Evolutionary conservation across 805 yeast species (phyloP).

Genomic region (Candida michaelii): DNA sequence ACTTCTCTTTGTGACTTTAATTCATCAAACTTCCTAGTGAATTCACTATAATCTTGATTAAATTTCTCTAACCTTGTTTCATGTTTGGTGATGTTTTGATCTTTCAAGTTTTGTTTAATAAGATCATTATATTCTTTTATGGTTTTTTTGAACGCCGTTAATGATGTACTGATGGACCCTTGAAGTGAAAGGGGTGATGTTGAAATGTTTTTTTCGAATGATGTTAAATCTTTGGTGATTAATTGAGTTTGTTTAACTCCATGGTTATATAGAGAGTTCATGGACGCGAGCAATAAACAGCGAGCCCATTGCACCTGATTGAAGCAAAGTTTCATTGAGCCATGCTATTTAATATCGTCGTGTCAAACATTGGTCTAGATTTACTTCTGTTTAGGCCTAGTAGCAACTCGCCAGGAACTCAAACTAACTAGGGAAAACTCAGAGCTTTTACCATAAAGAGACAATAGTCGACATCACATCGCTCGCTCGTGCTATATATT

Average conservation of each 20-base stretch:
- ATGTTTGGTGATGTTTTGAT: constrained; percentile 54
- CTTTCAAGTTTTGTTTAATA: constrained; percentile 56
- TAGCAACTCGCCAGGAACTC: too few species aligned
- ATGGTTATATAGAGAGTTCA: constrained; percentile 87
- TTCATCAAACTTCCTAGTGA: constrained; percentile 50
- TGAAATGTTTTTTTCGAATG: constrained; percentile 63
- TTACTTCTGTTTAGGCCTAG: too few species aligned
- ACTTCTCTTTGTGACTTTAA: constrained; percentile 59
- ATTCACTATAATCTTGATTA: constrained; percentile 45
- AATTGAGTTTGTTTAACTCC: constrained; percentile 83
- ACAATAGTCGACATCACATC: too few species aligned
- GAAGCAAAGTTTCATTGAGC: too few species aligned
- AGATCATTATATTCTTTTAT: constrained; percentile 65
- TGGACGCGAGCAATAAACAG: constrained; percentile 9
- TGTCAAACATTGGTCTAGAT: too few species aligned
- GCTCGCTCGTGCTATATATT: too few species aligned
- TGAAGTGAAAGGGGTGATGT: constrained; percentile 75
- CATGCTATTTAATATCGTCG: too few species aligned
- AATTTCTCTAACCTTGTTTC: constrained; percentile 56
- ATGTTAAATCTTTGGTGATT: constrained; percentile 64
- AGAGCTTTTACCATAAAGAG: too few species aligned
- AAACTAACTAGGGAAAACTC: too few species aligned
- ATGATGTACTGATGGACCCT: constrained; percentile 76
- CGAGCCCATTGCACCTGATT: too few species aligned
- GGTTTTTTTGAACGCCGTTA: constrained; percentile 73